These are phyloP conservation scores for Pichia exigua DNA, from an alignment of 805 yeast genomes.

Conservation along the genomic window DNA sequence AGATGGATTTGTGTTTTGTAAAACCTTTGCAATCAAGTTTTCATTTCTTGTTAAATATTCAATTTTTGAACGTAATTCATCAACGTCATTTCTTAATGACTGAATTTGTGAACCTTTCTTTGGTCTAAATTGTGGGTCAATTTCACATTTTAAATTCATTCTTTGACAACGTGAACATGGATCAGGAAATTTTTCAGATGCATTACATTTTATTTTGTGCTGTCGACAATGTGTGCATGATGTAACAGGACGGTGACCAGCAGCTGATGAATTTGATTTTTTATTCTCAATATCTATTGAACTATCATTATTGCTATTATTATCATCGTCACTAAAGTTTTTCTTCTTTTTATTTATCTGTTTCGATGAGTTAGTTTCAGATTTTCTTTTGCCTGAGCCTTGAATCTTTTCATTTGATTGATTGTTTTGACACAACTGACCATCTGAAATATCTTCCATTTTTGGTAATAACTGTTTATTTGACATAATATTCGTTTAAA, in stretches of 20 bases:
- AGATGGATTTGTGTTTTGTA: conserved; percentile 31
- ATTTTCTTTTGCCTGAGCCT: not conserved
- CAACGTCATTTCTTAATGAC: conserved; percentile 74
- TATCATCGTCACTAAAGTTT: not conserved
- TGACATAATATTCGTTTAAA: not conserved
- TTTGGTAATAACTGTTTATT: not conserved
- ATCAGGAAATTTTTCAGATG: conserved; percentile 70
- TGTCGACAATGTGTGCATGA: conserved; percentile 93
- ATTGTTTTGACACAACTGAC: not conserved
- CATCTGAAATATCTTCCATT: not conserved
- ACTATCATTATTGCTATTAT: not conserved
- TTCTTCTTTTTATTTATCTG: conserved; percentile 1
- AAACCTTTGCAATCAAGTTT: conserved; percentile 55
- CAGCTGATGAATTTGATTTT: conserved; percentile 14
- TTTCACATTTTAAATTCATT: conserved; percentile 74
- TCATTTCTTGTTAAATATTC: conserved; percentile 61
- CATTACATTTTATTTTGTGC: conserved; percentile 90
- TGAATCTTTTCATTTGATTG: not conserved
- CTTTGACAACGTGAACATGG: conserved; percentile 80
- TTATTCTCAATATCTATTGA: not conserved
- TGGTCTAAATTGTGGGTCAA: conserved; percentile 87
- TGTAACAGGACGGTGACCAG: conserved; percentile 79
- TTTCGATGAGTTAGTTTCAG: not conserved
- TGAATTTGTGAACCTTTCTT: conserved; percentile 89
- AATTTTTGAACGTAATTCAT: conserved; percentile 66